These are phyloP conservation scores for Moricandia arvensis DNA, from an alignment of 345 rosid species.

Conservation along the genomic window DNA sequence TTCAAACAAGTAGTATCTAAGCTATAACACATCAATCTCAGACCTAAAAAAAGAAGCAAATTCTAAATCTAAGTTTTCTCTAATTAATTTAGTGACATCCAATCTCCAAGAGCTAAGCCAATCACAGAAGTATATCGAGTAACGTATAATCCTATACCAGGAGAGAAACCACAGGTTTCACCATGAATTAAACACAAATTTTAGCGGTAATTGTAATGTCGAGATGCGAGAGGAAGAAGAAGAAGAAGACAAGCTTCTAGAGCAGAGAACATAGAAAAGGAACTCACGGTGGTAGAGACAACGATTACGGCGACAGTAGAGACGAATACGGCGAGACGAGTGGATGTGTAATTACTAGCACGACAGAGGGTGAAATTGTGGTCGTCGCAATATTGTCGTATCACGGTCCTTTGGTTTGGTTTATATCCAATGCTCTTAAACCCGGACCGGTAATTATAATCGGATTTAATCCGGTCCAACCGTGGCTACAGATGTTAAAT, in stretches of 20 bases:
- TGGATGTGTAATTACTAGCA: not conserved
- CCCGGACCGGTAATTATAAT: not conserved
- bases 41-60: not conserved
- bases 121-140: not conserved
- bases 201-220: not conserved
- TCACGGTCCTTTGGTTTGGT: not conserved
- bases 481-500: too few relatives aligned
- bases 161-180: not conserved
- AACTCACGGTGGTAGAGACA: constrained; percentile 11
- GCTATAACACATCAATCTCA: constrained; percentile 3
- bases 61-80: not conserved
- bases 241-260: not conserved
- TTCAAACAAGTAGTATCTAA: not conserved
- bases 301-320: not conserved
- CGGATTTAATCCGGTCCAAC: too few relatives aligned
- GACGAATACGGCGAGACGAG: not conserved
- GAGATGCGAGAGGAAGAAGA: not conserved
- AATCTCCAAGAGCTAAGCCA: not conserved
- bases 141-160: not conserved
- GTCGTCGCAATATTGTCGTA: not conserved
- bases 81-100: not conserved
- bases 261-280: not conserved
- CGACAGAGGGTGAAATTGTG: not conserved
- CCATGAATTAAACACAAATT: not conserved
- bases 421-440: not conserved